Evolutionary conservation across 495 filamentous ascomycete genomes (phyloP), one percentile per base, ranked within the genome.

Genomic region (Neurospora hispaniola): DNA sequence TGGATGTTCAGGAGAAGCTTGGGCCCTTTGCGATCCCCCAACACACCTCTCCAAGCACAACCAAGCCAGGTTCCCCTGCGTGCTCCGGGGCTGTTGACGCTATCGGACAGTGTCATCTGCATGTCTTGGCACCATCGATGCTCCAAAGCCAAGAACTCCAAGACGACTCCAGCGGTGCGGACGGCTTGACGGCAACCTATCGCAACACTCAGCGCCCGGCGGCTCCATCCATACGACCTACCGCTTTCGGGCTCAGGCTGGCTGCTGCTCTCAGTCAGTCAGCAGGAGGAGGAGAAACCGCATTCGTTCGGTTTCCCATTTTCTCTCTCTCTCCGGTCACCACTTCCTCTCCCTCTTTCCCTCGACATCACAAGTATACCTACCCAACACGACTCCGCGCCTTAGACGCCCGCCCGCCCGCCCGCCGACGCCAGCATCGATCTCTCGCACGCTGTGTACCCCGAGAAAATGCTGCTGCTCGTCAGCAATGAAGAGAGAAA

Each of bases 391-490:
- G 12, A 14, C 54, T 66, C 54, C 54, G 14, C 27, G 23, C 31
- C 48, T 8, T 11, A 12, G 23, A 31, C 48, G 6, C 48, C 20
- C 23, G 23, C 23, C 23, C 23, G 44, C 44, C 43, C 16, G 43
- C 46, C 46, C 46, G 46, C 48, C 48, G 48, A 59, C 48, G 48
- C 48, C 48, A 27, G 48, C 48, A 23, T 31, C 35, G 4, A 38
- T 31, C 54, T 27, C 54, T 66, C 27, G 54, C 54, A 27, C 54
- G 27, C 27, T 9, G 54, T 66, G 54, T 27, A 66, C 27, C 54
- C 54, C 54, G 54, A 66, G 54, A 66, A 66, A 66, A 66, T 66
- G 54, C 54, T 66, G 54, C 54, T 66, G 54, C 54, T 66, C 54
- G 54, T 66, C 54, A 66, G 54, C 54, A 66, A 66, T 66, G 54